Evolutionary conservation across 768 basidiomycete species (phyloP), one percentile per base, ranked within the genome.

Genomic region (Multifurca ochricompacta): DNA sequence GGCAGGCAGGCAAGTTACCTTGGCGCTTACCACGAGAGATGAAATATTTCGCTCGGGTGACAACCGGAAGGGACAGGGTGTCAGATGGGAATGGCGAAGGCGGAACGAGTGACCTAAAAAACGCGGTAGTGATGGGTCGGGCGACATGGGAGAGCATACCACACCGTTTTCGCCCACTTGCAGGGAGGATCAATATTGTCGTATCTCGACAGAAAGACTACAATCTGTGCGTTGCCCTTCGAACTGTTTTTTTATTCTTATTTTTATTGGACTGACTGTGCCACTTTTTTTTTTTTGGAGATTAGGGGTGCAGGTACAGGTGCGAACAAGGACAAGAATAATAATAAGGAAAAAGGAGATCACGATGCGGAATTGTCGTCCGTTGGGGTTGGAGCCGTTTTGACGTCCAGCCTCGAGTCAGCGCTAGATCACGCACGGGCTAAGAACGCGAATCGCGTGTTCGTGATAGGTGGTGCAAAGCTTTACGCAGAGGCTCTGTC

Each of bases 121-220:
- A 97, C 69, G 81, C 79, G 1, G 85, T 97, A 18, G 72, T 97
- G 51, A 97, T 99, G 95, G 96, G 96, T 11, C 78, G 95, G 52
- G 92, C 89, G 64, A 95, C 93, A 13, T 99, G 96, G 96, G 92
- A 97, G 71, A 90, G 90, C 66, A 97, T 99, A 51, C 95, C 96
- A 7, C 59, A 65, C 18, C 88, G 82, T 67, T 88, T 86, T 70
- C 76, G 87, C 58, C 96, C 96, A 4, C 76, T 99, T 18, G 73
- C 77, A 37, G 78, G 77, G 40, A 76, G 96, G 46, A 51, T 77
- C 51, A 99, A 98, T 65, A 67, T 94, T 23, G 82, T 99, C 53
- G 70, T 94, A 55, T 85, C 81, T 68, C 74, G 77, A 45, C 80
- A 83, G 60, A 39, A 65, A 23, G 69, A 71, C 42, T 87, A 83